Conservation (phyloP, 805 yeast species). For the Hermanozyma aechmeae region DNA sequence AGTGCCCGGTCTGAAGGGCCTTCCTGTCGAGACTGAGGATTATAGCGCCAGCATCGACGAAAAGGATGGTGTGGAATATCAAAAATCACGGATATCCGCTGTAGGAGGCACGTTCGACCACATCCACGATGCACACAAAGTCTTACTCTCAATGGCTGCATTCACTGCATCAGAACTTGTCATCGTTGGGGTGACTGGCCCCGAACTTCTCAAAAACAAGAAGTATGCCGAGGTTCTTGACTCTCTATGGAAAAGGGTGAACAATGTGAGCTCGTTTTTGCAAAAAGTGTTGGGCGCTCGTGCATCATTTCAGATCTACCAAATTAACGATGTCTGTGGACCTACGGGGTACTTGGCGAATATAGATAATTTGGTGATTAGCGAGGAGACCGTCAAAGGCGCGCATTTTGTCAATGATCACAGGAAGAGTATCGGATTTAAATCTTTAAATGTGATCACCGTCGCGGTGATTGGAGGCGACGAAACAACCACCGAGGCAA, state of each 20-base stretch:
- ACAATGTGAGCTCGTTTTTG: conserved; percentile 41
- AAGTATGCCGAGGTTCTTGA: conserved; percentile 61
- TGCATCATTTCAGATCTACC: conserved; percentile 41
- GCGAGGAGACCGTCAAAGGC: conserved; percentile 72
- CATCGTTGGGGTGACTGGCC: conserved; percentile 81
- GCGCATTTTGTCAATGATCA: conserved; percentile 62
- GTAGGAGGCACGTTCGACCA: conserved; percentile 98
- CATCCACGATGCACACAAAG: conserved; percentile 90
- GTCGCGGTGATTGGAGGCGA: conserved; percentile 53
- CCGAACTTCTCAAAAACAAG: conserved; percentile 62
- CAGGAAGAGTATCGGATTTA: conserved; percentile 50
- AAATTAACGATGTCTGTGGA: conserved; percentile 83
- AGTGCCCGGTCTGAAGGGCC: too few species aligned
- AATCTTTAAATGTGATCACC: conserved; percentile 27
- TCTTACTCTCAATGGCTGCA: conserved; percentile 64
- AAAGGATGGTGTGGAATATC: too few species aligned
- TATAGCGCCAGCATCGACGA: too few species aligned
- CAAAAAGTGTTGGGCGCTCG: conserved; percentile 32
- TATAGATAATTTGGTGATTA: conserved; percentile 73
- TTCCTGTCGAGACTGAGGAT: too few species aligned
- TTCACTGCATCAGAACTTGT: conserved; percentile 47
- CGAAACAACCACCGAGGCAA: conserved; percentile 5
- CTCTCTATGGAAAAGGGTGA: conserved; percentile 41
- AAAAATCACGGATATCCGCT: too few species aligned
- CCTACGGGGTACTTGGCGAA: conserved; percentile 74